These are phyloP conservation scores for Sugiyamaella marilandica DNA, from an alignment of 805 yeast species.

Conservation along the genomic window DNA sequence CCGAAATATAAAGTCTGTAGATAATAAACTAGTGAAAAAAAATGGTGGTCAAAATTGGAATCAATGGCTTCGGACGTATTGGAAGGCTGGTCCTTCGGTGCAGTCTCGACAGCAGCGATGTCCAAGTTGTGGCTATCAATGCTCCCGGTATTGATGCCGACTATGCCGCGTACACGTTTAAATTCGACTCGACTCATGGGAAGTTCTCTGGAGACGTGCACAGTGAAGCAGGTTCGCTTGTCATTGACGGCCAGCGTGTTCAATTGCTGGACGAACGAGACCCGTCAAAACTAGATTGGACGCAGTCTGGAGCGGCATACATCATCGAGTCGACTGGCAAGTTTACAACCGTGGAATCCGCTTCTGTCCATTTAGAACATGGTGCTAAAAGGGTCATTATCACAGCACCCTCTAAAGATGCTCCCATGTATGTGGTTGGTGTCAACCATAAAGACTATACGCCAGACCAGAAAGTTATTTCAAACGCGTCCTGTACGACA, in stretches of 20 bases:
- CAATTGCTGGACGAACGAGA: slow-evolving; percentile 73
- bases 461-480: slow-evolving; percentile 65
- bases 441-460: slow-evolving; percentile 78
- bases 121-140: slow-evolving; percentile 79
- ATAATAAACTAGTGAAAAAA: neutral
- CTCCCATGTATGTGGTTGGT: slow-evolving; percentile 93
- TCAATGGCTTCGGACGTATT: slow-evolving; percentile 92
- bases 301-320: slow-evolving; percentile 68
- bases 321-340: slow-evolving; percentile 93
- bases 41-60: slow-evolving; percentile 63
- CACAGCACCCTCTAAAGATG: slow-evolving; percentile 90
- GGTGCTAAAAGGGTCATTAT: slow-evolving; percentile 93
- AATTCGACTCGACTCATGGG: slow-evolving; percentile 92
- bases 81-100: slow-evolving; percentile 84
- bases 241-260: slow-evolving; percentile 64
- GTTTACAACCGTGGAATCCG: slow-evolving; percentile 76
- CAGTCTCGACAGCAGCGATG: slow-evolving; percentile 66
- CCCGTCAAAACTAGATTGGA: slow-evolving; percentile 87
- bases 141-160: slow-evolving; percentile 87
- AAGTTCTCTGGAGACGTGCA: slow-evolving; percentile 68
- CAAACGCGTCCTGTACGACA: slow-evolving; percentile 94
- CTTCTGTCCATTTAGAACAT: slow-evolving; percentile 75
- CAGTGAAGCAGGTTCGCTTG: slow-evolving; percentile 45
- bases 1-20: too few species aligned
- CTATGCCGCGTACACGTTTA: slow-evolving; percentile 91